Evolutionary conservation across 768 basidiomycete species (phyloP).

Genomic region (Leccinum subgranulosum): DNA sequence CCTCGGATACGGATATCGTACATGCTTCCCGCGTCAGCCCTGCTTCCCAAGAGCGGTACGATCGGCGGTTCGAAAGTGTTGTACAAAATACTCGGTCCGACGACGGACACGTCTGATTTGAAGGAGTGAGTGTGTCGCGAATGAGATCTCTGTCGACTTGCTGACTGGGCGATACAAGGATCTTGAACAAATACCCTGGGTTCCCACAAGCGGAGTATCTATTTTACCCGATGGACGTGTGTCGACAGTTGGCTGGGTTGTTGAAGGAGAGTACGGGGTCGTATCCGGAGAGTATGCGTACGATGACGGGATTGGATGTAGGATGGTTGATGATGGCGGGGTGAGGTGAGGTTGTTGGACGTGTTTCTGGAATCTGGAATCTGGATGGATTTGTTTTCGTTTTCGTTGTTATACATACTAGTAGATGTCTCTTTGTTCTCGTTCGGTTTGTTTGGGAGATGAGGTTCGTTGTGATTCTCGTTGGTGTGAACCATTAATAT

Average conservation of each 20-base stretch:
- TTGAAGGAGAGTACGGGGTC: slow-evolving; percentile 75
- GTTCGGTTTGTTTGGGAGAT: too few relatives aligned
- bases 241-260: slow-evolving; percentile 63
- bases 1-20: slow-evolving; percentile 82
- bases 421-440: background rate
- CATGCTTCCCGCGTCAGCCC: slow-evolving; percentile 48
- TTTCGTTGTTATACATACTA: background rate
- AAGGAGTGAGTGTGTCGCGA: slow-evolving; percentile 18
- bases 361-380: background rate
- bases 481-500: too few relatives aligned
- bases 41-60: slow-evolving; percentile 59
- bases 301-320: slow-evolving; percentile 79
- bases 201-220: slow-evolving; percentile 89
- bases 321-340: slow-evolving; percentile 57
- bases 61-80: slow-evolving; percentile 79
- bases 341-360: background rate
- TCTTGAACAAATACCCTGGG: slow-evolving; percentile 69
- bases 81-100: slow-evolving; percentile 73
- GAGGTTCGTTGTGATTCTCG: too few relatives aligned
- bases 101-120: slow-evolving; percentile 38
- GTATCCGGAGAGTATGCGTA: slow-evolving; percentile 72
- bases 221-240: slow-evolving; percentile 76
- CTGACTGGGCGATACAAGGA: slow-evolving; percentile 32
- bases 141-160: background rate
- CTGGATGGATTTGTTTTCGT: background rate